Conservation (phyloP, 2,329 filamentous ascomycete species). For the Pseudocercospora eumusae region DNA sequence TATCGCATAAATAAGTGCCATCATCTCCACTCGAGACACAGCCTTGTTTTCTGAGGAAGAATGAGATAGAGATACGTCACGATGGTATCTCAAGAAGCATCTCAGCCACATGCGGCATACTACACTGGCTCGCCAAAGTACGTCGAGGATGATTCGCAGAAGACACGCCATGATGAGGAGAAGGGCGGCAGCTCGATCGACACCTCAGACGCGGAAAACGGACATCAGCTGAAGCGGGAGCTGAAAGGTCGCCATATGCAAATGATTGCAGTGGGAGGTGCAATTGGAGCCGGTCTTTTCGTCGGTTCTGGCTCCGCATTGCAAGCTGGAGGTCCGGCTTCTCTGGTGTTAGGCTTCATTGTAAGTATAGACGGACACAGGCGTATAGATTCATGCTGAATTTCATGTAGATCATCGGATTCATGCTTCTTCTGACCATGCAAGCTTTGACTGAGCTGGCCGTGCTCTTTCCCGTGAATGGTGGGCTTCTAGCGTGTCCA, state of each 20-base stretch:
- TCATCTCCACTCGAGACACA: not conserved
- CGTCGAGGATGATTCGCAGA: not conserved
- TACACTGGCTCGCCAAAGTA: not conserved
- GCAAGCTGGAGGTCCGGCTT: slow-evolving; percentile 51
- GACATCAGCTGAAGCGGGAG: slow-evolving; percentile 37
- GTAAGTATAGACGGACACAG: not conserved
- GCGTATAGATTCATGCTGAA: not conserved
- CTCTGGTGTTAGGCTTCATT: slow-evolving; percentile 38
- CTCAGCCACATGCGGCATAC: not conserved
- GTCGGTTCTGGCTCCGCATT: slow-evolving; percentile 54
- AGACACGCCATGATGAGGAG: not conserved
- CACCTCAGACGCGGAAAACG: not conserved
- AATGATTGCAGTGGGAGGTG: slow-evolving; percentile 41
- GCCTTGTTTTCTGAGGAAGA: not conserved
- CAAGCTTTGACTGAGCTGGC: slow-evolving; percentile 91
- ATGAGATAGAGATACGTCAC: not conserved
- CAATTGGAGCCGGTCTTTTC: slow-evolving; percentile 58
- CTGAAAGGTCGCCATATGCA: slow-evolving; percentile 36
- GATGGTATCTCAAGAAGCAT: not conserved
- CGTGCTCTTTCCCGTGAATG: slow-evolving; percentile 85
- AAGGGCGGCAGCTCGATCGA: not conserved
- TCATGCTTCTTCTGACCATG: slow-evolving; percentile 89
- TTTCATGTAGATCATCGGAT: slow-evolving; percentile 35
- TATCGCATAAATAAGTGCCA: not conserved
- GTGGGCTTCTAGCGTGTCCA: not conserved